Conservation (phyloP, 345 rosid species). For the Eutrema heterophyllum region DNA sequence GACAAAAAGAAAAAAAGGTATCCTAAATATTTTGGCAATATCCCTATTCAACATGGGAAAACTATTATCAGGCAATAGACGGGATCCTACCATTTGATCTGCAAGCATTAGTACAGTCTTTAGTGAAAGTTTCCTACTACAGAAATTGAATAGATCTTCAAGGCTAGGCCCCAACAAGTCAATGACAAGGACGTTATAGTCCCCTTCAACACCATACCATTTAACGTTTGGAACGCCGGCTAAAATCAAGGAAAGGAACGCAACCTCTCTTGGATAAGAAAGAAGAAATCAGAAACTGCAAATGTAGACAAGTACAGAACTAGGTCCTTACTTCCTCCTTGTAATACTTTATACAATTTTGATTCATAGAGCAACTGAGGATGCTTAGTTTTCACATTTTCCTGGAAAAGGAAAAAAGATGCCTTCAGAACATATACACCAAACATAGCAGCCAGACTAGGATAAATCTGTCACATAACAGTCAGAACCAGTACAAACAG, state of each 20-base stretch:
- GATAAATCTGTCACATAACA: not conserved
- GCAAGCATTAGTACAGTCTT: constrained; percentile 95
- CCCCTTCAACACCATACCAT: constrained; percentile 90
- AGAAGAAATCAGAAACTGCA: constrained; percentile 6
- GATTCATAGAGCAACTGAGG: constrained; percentile 95
- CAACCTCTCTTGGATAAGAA: constrained; percentile 15
- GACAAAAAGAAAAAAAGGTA: constrained; percentile 16
- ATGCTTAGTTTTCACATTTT: constrained; percentile 90
- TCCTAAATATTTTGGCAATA: not conserved
- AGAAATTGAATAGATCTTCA: constrained; percentile 86
- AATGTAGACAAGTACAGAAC: constrained; percentile 11
- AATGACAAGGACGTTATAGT: constrained; percentile 79
- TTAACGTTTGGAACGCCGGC: constrained; percentile 78
- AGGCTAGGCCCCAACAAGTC: constrained; percentile 93
- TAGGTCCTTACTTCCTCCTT: constrained; percentile 81
- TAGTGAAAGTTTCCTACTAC: constrained; percentile 76
- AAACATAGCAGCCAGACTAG: not conserved
- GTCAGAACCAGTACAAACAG: constrained; percentile 13
- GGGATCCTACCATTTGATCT: constrained; percentile 75
- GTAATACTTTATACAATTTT: constrained; percentile 74
- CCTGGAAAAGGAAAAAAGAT: constrained; percentile 42
- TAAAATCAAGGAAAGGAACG: constrained; percentile 34
- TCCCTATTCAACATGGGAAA: not conserved
- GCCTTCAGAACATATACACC: constrained; percentile 7
- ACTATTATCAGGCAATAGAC: not conserved